These are phyloP conservation scores for Aspergillus novofumigatus DNA, from an alignment of 2,329 filamentous ascomycete genomes.

Conservation along the genomic window DNA sequence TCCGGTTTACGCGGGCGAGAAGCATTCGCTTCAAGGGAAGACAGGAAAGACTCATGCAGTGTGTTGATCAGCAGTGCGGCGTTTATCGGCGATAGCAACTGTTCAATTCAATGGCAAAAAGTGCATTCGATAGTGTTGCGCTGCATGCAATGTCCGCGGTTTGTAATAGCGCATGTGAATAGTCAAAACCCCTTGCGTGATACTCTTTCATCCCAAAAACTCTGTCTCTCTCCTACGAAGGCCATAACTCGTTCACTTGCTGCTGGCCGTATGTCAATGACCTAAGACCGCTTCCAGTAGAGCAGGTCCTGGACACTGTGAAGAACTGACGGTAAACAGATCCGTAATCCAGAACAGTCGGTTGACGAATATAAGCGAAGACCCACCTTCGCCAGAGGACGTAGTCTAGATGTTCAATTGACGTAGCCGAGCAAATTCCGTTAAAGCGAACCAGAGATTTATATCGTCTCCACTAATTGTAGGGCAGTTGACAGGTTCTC, in stretches of 20 bases:
- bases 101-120: neutral
- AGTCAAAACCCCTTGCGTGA: neutral
- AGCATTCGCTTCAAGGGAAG: slow-evolving; percentile 81
- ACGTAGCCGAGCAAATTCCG: neutral
- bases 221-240: neutral
- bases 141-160: too few relatives aligned
- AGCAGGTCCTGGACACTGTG: neutral
- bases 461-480: too few relatives aligned
- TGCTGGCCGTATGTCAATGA: neutral
- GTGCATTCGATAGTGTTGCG: neutral
- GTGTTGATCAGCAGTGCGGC: slow-evolving; percentile 51
- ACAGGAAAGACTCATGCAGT: slow-evolving; percentile 81
- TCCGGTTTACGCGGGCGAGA: slow-evolving; percentile 60
- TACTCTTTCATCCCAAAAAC: neutral
- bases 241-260: neutral
- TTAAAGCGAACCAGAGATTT: neutral
- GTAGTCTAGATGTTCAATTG: neutral
- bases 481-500: too few relatives aligned
- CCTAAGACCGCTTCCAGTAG: neutral
- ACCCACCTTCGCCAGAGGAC: neutral
- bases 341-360: neutral
- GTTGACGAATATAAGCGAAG: neutral
- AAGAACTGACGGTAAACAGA: neutral
- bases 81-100: neutral
- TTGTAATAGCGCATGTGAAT: neutral